A percentile compares a stretch with the other conserved stretches of the same genome.
phyloP scores from a whole-genome alignment of 73 alveolate genomes.

The Durusdinium trenchii region DNA sequence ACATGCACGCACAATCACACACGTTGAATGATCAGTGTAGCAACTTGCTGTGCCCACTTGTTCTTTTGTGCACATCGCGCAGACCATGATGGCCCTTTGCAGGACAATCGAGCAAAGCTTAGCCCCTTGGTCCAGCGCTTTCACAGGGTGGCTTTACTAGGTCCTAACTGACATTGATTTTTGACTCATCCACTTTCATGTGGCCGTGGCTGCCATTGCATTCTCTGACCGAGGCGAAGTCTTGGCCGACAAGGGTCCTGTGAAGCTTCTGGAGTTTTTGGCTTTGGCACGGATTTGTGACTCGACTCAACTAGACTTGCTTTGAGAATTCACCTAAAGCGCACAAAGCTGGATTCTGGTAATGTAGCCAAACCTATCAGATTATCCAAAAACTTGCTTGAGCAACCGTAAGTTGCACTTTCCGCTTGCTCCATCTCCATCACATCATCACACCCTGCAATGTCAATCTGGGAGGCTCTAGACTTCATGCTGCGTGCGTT shows the following conservation, averaged over 20 bases:
- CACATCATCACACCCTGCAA: no score
- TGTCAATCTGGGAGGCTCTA: no score
- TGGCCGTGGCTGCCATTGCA: neutral
- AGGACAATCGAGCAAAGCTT: slow-evolving; percentile 63
- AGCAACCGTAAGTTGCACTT: no score
- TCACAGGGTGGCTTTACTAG: neutral
- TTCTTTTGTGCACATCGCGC: neutral
- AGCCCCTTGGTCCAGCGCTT: neutral
- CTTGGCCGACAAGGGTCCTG: slow-evolving; percentile 53
- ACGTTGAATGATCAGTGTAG: no score
- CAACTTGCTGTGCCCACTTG: neutral
- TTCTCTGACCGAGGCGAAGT: slow-evolving; percentile 12
- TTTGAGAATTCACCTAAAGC: no score
- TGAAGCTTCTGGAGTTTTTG: slow-evolving; percentile 41
- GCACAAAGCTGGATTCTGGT: no score
- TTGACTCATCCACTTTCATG: neutral
- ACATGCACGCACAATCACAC: no score
- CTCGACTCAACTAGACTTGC: slow-evolving; percentile 3
- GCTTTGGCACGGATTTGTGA: slow-evolving; percentile 40
- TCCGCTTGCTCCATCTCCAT: no score
- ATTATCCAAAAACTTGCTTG: no score
- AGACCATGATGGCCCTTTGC: neutral
- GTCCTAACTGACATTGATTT: neutral
- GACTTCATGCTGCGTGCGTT: no score
- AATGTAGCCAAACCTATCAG: no score